Evolutionary conservation across 352 stramenopile genomes (phyloP), one percentile per base, ranked within the genome.

Genomic region (Blastocystis sp.): DNA sequence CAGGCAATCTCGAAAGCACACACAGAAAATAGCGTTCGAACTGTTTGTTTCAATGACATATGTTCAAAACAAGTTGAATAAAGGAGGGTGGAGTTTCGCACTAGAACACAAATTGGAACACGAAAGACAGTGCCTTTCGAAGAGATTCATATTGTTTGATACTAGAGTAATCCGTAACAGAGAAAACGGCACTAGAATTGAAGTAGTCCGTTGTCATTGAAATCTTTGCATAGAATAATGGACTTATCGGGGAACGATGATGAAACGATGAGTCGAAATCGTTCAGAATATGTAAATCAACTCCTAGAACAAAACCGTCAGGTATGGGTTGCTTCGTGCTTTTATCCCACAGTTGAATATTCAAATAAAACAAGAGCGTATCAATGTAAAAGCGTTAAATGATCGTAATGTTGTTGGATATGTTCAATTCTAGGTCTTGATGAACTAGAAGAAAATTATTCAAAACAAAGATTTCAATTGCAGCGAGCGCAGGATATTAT

Each of bases 241-340:
- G 68, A 84, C 26, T n/a, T n/a, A 39, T 34, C 29, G n/a, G n/a
- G 34, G 39, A 84, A 84, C 26, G 73, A 84, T 45, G 73, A 84
- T 84, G 73, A 84, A 69, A 84, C 53, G 8, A 84, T 84, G 73
- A 84, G 45, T 6, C 45, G 53, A 39, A 47, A 84, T 47, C 73
- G 73, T 84, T 84, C 73, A 13, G 73, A 84, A 43, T 84, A 84
- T 45, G 73, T 84, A 23, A 84, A 84, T 53, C 73, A 68, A 53
- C 39, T 84, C 5, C 47, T 84, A 43, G 73, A 84, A 50, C 54
- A 45, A 26, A 84, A 84, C 43, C 47, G 73, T 37, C 73, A 84
- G 29, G 73, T 84, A 5, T 3, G 39, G 3, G 73, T 43, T 23
- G 45, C n/a, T 8, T 66, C 47, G 23, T 20, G 50, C 5, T 39